Percentiles rank a stretch among this genome's conserved stretches.
These are phyloP conservation scores for Epichloe sibirici DNA, from an alignment of 2,329 filamentous ascomycete genomes.

Conservation along the genomic window DNA sequence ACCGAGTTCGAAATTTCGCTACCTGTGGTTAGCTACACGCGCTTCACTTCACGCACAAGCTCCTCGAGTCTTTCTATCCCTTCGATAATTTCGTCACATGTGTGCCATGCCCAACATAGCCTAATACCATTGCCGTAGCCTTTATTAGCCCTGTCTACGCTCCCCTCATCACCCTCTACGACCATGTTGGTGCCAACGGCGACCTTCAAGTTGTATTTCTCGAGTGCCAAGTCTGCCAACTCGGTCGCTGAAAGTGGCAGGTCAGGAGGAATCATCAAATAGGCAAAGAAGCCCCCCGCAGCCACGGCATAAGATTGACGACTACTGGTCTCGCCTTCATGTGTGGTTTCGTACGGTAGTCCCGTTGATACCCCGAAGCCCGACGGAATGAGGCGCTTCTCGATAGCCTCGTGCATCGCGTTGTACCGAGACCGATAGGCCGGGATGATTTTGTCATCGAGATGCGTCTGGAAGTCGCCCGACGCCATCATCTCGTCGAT, in stretches of 20 bases:
- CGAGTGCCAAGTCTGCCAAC: constrained; percentile 27
- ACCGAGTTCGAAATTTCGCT: background rate
- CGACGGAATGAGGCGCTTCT: constrained; percentile 10
- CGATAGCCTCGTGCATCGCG: constrained; percentile 8
- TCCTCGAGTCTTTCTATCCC: constrained; percentile 50
- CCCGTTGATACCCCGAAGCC: constrained; percentile 9
- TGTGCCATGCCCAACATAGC: constrained; percentile 63
- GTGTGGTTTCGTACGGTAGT: constrained; percentile 5
- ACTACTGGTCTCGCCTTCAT: background rate
- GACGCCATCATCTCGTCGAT: constrained; percentile 11
- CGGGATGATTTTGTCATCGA: constrained; percentile 10
- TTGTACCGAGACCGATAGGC: constrained; percentile 11
- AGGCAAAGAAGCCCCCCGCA: constrained; percentile 2
- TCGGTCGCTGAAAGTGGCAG: background rate
- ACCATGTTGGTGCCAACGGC: constrained; percentile 60
- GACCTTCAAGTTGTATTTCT: constrained; percentile 54
- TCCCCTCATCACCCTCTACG: constrained; percentile 43
- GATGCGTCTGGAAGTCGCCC: constrained; percentile 10
- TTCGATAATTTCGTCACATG: constrained; percentile 51
- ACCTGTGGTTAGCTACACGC: background rate
- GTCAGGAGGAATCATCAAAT: background rate
- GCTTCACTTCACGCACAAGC: background rate
- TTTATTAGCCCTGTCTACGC: constrained; percentile 16
- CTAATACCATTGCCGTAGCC: constrained; percentile 49
- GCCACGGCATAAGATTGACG: background rate